Evolutionary conservation across 179 eudicot genomes (phyloP).

Genomic region (Monotropa hypopitys): DNA sequence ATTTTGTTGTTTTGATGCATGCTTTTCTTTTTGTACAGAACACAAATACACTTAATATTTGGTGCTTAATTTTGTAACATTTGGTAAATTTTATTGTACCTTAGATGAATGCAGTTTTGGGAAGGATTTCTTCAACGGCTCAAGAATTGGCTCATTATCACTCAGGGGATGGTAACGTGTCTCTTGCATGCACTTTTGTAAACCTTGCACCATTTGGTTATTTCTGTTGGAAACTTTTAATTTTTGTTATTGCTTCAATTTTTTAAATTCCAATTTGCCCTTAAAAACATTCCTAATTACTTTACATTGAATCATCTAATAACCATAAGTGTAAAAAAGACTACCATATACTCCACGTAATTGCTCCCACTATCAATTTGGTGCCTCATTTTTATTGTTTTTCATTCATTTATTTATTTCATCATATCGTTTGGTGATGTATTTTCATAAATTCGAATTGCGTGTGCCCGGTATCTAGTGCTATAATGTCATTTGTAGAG

Average conservation of each 20-base stretch:
- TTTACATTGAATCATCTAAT: no score
- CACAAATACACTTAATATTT: not conserved
- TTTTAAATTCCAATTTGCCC: no score
- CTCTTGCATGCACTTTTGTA: conserved; percentile 4
- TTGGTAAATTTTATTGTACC: not conserved
- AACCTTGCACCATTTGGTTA: not conserved
- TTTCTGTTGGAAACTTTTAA: not conserved
- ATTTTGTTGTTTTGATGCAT: not conserved
- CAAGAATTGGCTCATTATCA: conserved; percentile 96
- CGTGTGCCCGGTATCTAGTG: no score
- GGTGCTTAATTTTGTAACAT: not conserved
- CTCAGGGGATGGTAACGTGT: conserved; percentile 78
- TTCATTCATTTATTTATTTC: no score
- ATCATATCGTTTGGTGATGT: no score
- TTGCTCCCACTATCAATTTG: no score
- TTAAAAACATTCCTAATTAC: no score
- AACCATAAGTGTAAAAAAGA: no score
- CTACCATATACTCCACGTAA: no score
- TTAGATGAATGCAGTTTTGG: conserved; percentile 97
- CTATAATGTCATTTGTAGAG: not conserved
- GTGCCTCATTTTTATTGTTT: no score
- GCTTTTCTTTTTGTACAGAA: not conserved
- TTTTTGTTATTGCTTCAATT: no score
- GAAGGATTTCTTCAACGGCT: conserved; percentile 74
- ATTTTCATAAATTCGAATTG: no score